A percentile compares a stretch with the other conserved stretches of the same genome.
phyloP scores from a whole-genome alignment of 2,329 filamentous ascomycete genomes.

The Phoma herbarum region DNA sequence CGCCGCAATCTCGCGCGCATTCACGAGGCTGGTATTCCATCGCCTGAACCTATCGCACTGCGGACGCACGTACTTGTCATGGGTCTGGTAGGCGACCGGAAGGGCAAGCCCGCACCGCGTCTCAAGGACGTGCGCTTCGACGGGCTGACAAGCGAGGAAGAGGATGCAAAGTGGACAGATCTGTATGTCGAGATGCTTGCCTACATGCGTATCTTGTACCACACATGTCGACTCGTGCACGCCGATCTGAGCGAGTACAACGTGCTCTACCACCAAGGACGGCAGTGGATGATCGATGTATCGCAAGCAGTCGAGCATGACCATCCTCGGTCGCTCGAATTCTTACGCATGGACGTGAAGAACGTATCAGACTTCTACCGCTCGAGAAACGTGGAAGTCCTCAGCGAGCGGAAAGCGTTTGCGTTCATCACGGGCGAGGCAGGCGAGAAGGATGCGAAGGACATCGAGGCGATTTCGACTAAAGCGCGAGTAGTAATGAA shows the following conservation, averaged over 20 bases:
- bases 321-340: slow-evolving; percentile 90
- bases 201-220: slow-evolving; percentile 93
- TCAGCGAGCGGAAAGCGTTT: slow-evolving; percentile 83
- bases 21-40: slow-evolving; percentile 83
- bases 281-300: slow-evolving; percentile 94
- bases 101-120: slow-evolving; percentile 86
- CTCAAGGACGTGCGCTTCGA: slow-evolving; percentile 84
- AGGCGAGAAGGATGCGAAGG: slow-evolving; percentile 61
- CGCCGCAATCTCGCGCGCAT: slow-evolving; percentile 92
- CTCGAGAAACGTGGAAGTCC: slow-evolving; percentile 80
- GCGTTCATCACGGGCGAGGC: slow-evolving; percentile 76
- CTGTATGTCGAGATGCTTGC: slow-evolving; percentile 85
- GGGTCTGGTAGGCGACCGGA: slow-evolving; percentile 87
- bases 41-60: slow-evolving; percentile 86
- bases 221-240: slow-evolving; percentile 89
- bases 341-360: slow-evolving; percentile 98
- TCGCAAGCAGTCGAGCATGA: slow-evolving; percentile 98
- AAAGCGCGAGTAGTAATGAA: slow-evolving; percentile 74
- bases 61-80: slow-evolving; percentile 96
- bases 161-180: slow-evolving; percentile 74
- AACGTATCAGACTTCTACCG: slow-evolving; percentile 94
- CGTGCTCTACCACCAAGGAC: slow-evolving; percentile 83
- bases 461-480: slow-evolving; percentile 68
- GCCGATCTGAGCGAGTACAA: slow-evolving; percentile 99
- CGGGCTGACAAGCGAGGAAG: slow-evolving; percentile 64